Evolutionary conservation across 495 filamentous ascomycete genomes (phyloP).

Genomic region (Mycothermus thermophilus): DNA sequence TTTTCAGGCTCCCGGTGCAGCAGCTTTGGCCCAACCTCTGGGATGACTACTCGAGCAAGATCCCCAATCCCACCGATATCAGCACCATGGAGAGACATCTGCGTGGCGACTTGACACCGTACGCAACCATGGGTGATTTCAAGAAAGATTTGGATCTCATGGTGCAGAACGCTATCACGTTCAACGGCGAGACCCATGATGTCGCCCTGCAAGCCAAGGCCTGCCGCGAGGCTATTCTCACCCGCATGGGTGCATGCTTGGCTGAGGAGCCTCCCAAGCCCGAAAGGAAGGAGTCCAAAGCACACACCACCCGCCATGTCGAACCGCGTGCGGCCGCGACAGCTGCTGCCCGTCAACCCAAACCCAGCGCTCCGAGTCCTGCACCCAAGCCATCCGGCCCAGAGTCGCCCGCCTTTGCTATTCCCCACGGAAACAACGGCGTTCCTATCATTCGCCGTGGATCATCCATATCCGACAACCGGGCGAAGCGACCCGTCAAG

Average conservation of each 20-base stretch:
- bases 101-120: conserved; percentile 49
- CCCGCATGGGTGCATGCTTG: conserved; percentile 39
- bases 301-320: conserved; percentile 34
- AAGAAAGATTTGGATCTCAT: conserved; percentile 60
- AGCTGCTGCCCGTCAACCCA: conserved; percentile 15
- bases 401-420: conserved; percentile 55
- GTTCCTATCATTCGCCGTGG: conserved; percentile 89
- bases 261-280: conserved; percentile 35
- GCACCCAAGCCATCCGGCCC: conserved; percentile 24
- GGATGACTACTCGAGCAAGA: conserved; percentile 54
- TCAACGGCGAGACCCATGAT: conserved; percentile 68
- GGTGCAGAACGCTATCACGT: conserved; percentile 56
- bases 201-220: conserved; percentile 49
- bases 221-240: conserved; percentile 46
- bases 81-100: conserved; percentile 67
- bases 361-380: conserved; percentile 14
- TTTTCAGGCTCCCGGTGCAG: conserved; percentile 62
- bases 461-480: conserved; percentile 55
- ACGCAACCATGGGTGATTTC: conserved; percentile 49
- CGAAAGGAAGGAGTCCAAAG: conserved; percentile 42
- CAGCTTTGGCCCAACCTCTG: conserved; percentile 35
- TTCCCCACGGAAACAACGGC: conserved; percentile 55
- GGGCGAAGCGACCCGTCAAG: conserved; percentile 89
- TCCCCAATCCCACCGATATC: conserved; percentile 72
- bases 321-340: conserved; percentile 34